Base-by-base conservation (phyloP, 139 green algal genomes). In the Coccomyxa sp. region DNA sequence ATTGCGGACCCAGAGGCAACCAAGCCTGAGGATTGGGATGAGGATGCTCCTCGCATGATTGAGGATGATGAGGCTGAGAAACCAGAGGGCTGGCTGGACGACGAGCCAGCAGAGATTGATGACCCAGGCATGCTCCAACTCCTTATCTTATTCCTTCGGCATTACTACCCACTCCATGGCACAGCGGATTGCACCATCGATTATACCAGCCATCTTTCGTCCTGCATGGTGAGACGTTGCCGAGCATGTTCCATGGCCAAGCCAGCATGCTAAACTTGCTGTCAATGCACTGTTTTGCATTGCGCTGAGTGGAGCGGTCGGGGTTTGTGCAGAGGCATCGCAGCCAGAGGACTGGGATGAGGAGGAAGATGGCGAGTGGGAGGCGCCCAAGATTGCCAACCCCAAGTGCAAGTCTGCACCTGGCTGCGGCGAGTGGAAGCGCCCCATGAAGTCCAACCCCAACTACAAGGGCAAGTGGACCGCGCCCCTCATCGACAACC, bases 291-390 rank as follows among this genome's bases (percentile, higher is more conserved):
- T 7, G 38, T 51, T 51, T 3, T 51, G 38, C 38, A 51, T 51
- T 51, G 38, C 38, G 38, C 38, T 51, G 38, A 51, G 63, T 71
- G 63, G 63, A 9, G 9, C 63, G n/a, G n/a, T n/a, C 10, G 4
- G 63, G 18, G 63, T 9, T 21, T 15, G 1, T 82, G 76, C 88
- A 91, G 89, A 92, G 58, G 95, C 95, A 57, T 86, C 77, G 25
- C 93, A 95, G 83, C 96, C 96, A 13, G 91, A 95, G n/a, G 94
- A 97, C 79, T 99, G 96, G 96, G 96, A 99, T 84, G 93, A 98
- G 60, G 96, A 97, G 66, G 93, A 98, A 88, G 94, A 99, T 67
- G 96, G 96, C 58, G 91, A 93, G 58, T 99, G 96, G 96, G 92
- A 95, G 90, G 83, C 95, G 1, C 91, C 92, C 31, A 90, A 83